Conservation (phyloP, 2,329 filamentous ascomycete genomes). For the Fusarium oligoseptatum region DNA sequence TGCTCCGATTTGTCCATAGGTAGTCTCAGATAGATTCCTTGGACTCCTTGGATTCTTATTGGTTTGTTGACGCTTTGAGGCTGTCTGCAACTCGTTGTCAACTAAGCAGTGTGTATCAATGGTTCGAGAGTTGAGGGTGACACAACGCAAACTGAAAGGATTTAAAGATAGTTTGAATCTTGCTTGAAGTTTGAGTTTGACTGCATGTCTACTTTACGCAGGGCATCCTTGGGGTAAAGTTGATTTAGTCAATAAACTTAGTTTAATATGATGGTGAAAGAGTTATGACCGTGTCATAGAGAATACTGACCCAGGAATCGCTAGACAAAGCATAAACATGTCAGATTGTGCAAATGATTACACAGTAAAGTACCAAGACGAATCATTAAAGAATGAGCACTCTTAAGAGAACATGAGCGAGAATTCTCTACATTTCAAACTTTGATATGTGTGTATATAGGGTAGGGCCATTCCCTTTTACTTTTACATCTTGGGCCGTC, state of each 20-base stretch:
- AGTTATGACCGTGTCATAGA: accelerated
- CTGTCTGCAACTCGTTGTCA: not conserved
- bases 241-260: not conserved
- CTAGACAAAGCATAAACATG: not conserved
- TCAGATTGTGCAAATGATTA: too few relatives aligned
- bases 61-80: not conserved
- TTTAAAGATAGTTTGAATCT: not conserved
- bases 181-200: not conserved
- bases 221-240: not conserved
- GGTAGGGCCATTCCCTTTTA: not conserved
- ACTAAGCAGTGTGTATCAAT: not conserved
- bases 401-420: too few relatives aligned
- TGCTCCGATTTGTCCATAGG: not conserved
- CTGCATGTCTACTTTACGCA: too few relatives aligned
- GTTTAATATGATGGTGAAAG: not conserved
- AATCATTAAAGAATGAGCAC: too few relatives aligned
- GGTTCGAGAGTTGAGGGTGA: not conserved
- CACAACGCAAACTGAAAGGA: not conserved
- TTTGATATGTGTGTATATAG: not conserved
- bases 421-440: not conserved
- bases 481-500: not conserved
- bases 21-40: not conserved
- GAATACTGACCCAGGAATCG: not conserved
- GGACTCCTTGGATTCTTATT: not conserved
- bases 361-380: too few relatives aligned